phyloP scores from a whole-genome alignment of 2,329 filamentous ascomycete species.

The Drechslerella dactyloides region DNA sequence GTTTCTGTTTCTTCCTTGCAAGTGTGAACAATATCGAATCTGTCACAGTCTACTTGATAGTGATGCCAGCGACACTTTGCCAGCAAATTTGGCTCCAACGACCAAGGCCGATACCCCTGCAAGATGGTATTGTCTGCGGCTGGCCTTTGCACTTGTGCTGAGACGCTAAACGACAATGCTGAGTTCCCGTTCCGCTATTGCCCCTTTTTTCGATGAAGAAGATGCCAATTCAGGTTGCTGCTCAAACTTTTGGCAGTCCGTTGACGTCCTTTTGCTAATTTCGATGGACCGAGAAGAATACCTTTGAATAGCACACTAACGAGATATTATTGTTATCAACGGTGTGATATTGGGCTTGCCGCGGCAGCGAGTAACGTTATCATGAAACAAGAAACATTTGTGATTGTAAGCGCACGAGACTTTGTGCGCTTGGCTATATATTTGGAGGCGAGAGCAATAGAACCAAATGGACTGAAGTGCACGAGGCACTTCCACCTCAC shows the following conservation, averaged over 20 bases:
- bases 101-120: background rate
- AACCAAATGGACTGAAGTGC: background rate
- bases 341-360: background rate
- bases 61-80: background rate
- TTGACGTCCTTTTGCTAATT: background rate
- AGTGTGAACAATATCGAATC: background rate
- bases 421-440: slow-evolving; percentile 1
- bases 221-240: background rate
- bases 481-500: background rate
- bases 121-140: background rate
- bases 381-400: background rate
- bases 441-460: background rate
- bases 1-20: background rate
- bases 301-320: background rate
- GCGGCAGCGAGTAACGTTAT: background rate
- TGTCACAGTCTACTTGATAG: background rate
- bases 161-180: no score
- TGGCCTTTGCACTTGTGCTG: background rate
- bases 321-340: background rate
- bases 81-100: background rate
- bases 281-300: background rate
- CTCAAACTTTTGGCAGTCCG: background rate
- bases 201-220: background rate
- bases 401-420: background rate
- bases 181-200: background rate